A percentile compares a stretch with the other conserved stretches of the same genome.
Evolutionary conservation across 2,329 filamentous ascomycete species (phyloP).

Genomic region (Mycosphaerella arachidis): DNA sequence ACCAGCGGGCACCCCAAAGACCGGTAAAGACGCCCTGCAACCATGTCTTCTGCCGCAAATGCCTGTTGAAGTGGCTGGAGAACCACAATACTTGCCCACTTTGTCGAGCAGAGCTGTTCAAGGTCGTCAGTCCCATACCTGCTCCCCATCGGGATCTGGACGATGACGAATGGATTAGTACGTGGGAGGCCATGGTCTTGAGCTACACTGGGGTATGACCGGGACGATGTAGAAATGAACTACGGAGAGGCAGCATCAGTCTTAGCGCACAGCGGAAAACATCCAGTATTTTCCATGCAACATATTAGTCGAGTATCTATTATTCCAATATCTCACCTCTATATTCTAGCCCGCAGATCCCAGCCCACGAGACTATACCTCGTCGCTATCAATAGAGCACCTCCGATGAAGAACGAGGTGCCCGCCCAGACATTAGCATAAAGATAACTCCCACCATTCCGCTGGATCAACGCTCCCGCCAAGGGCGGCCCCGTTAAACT

Average conservation of each 20-base stretch:
- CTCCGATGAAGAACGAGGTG: conserved; percentile 27
- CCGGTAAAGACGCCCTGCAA: neutral
- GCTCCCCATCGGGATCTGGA: neutral
- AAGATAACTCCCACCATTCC: conserved; percentile 39
- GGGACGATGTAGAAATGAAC: neutral
- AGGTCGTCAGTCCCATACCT: neutral
- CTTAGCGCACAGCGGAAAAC: no score
- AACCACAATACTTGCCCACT: neutral
- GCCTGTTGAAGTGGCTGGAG: neutral
- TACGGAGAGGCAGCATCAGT: neutral
- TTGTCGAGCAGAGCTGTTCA: neutral
- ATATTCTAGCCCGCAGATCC: conserved; percentile 26
- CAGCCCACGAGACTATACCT: conserved; percentile 29
- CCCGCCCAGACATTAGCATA: conserved; percentile 46
- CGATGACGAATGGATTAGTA: neutral
- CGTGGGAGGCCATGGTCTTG: neutral
- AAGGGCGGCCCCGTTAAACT: conserved; percentile 45
- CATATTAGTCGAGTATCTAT: neutral
- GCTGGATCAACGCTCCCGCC: conserved; percentile 44
- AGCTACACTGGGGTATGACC: neutral
- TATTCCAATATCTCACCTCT: neutral
- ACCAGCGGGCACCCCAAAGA: neutral
- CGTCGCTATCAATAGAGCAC: conserved; percentile 25
- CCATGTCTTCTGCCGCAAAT: neutral
- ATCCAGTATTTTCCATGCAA: no score